Conservation (phyloP, 768 basidiomycete genomes). For the Chalciporus chontae region DNA sequence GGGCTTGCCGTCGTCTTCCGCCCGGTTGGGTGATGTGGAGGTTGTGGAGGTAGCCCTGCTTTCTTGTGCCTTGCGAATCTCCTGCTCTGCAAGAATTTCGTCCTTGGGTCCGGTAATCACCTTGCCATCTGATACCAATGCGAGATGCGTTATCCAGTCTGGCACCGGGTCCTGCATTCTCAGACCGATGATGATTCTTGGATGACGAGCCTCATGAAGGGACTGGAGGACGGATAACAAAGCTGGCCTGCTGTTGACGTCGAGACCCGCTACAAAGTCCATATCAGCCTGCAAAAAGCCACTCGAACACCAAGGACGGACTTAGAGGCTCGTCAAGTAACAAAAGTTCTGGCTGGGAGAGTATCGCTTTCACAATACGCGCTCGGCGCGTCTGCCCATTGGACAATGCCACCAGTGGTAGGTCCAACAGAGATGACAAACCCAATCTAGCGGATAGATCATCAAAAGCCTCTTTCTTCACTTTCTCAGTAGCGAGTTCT, state of each 20-base stretch:
- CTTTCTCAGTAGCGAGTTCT: conserved; percentile 25
- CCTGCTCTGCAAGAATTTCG: conserved; percentile 36
- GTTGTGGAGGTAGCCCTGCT: neutral
- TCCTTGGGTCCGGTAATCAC: conserved; percentile 52
- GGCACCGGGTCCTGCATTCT: conserved; percentile 71
- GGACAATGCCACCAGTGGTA: conserved; percentile 81
- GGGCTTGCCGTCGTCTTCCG: conserved; percentile 27
- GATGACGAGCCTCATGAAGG: conserved; percentile 45
- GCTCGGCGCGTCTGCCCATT: conserved; percentile 92
- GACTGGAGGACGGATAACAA: conserved; percentile 53
- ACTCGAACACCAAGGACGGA: conserved; percentile 32
- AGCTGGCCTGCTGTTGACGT: conserved; percentile 53
- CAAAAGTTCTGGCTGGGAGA: conserved; percentile 67
- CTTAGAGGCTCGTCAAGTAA: conserved; percentile 92
- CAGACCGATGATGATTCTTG: conserved; percentile 63
- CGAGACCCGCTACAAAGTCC: conserved; percentile 66
- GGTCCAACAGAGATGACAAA: conserved; percentile 62
- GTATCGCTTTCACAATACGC: conserved; percentile 72
- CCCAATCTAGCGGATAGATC: conserved; percentile 53
- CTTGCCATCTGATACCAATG: conserved; percentile 44
- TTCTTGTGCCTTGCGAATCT: conserved; percentile 5
- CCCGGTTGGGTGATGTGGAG: neutral
- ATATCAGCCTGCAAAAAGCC: neutral
- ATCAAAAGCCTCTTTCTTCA: conserved; percentile 42
- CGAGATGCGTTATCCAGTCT: conserved; percentile 69